These are phyloP conservation scores for Starmerella vitae DNA, from an alignment of 805 yeast genomes.

Conservation along the genomic window DNA sequence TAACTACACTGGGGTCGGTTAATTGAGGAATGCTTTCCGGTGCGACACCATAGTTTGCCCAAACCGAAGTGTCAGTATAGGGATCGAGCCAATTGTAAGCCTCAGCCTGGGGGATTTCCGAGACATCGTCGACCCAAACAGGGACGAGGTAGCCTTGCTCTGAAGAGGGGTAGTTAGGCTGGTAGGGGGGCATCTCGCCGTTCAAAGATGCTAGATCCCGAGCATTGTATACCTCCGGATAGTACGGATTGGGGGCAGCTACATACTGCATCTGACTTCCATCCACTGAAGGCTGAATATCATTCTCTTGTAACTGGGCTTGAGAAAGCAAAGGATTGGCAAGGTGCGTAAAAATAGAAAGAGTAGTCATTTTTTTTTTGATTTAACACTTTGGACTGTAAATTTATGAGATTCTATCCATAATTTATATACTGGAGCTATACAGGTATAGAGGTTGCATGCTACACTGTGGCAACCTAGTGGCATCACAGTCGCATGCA, in stretches of 20 bases:
- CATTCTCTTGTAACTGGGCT: background rate
- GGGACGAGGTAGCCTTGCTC: constrained; percentile 10
- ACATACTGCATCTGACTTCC: background rate
- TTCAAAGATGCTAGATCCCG: constrained; percentile 1
- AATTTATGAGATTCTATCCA: background rate
- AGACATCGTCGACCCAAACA: constrained; percentile 5
- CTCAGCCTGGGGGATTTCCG: background rate
- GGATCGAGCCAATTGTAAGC: constrained; percentile 7
- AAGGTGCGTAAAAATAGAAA: background rate
- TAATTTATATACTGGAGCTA: background rate
- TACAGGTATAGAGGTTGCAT: too few relatives aligned
- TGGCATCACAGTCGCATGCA: too few relatives aligned
- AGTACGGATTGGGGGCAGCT: background rate
- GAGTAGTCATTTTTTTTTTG: too few relatives aligned
- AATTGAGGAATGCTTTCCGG: background rate
- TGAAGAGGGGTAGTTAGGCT: constrained; percentile 3
- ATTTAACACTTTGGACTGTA: too few relatives aligned
- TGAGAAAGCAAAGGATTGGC: background rate
- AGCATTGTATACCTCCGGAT: constrained; percentile 1
- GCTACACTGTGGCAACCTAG: too few relatives aligned
- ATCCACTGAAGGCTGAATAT: background rate
- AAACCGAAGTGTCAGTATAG: background rate
- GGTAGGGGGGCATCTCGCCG: constrained; percentile 3
- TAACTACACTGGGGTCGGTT: background rate
- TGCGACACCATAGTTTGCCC: background rate